Percentiles rank a stretch among this genome's conserved stretches.
Conservation (phyloP, 2,329 filamentous ascomycete genomes). For the Cladophialophora exuberans region DNA sequence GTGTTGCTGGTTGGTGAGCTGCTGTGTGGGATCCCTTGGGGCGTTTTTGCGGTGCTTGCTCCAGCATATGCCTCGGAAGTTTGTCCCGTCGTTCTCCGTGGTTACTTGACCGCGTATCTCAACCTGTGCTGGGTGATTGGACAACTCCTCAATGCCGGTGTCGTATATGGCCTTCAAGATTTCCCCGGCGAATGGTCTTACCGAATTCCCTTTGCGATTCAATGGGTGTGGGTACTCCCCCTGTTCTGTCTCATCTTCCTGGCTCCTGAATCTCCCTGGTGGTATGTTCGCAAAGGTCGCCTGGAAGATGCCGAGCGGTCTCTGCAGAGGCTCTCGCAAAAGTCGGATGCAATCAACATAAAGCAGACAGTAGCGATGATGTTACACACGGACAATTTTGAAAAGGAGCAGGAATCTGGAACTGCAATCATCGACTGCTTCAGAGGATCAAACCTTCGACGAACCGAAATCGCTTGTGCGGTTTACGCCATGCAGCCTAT, state of each 20-base stretch:
- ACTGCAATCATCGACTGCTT: neutral
- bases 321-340: neutral
- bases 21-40: conserved; percentile 46
- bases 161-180: conserved; percentile 37
- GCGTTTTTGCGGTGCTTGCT: conserved; percentile 49
- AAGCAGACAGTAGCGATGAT: conserved; percentile 8
- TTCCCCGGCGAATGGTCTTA: conserved; percentile 41
- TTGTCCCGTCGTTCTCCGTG: conserved; percentile 30
- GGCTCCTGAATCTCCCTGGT: conserved; percentile 44
- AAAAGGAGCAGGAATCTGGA: neutral
- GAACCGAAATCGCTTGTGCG: conserved; percentile 10
- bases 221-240: conserved; percentile 56
- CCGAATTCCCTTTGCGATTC: conserved; percentile 41
- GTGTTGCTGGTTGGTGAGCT: conserved; percentile 39
- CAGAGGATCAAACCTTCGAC: neutral
- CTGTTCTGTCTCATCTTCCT: conserved; percentile 47
- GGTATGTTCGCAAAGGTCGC: conserved; percentile 40
- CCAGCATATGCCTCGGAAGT: conserved; percentile 37
- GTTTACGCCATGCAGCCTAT: conserved; percentile 6
- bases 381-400: conserved; percentile 1
- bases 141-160: conserved; percentile 35
- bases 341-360: neutral
- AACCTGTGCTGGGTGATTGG: conserved; percentile 45
- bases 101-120: conserved; percentile 40
- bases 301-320: conserved; percentile 6